Conservation (phyloP, 768 basidiomycete species). For the Mycena alexandri region DNA sequence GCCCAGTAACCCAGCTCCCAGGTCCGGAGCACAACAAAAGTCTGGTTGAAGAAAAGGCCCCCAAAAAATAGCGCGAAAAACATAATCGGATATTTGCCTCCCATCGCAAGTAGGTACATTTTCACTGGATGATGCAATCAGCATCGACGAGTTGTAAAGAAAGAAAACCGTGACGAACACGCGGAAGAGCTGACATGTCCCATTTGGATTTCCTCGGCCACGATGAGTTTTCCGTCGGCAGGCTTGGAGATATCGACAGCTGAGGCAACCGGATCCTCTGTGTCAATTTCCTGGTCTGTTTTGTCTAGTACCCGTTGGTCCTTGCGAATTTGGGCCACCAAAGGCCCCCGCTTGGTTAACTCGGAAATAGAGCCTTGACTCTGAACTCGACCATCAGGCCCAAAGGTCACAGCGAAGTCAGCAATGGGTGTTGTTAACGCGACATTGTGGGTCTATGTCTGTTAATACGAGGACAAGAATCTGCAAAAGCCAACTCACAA, state of each 20-base stretch:
- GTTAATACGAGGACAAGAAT: neutral
- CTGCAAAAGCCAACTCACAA: conserved; percentile 49
- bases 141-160: neutral
- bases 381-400: conserved; percentile 55
- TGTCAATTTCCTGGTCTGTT: conserved; percentile 40
- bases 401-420: conserved; percentile 58
- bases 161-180: neutral
- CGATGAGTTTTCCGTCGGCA: conserved; percentile 67
- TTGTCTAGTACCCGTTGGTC: conserved; percentile 35
- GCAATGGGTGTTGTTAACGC: conserved; percentile 57
- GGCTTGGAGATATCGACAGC: conserved; percentile 30
- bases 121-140: conserved; percentile 47
- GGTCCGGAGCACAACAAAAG: conserved; percentile 25
- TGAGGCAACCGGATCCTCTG: conserved; percentile 20
- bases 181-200: conserved; percentile 66
- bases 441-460: conserved; percentile 60
- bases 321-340: conserved; percentile 58
- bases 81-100: conserved; percentile 33
- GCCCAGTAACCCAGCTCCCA: conserved; percentile 44
- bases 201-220: conserved; percentile 71
- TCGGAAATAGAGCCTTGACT: conserved; percentile 59
- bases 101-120: conserved; percentile 38
- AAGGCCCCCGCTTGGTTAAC: conserved; percentile 49
- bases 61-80: conserved; percentile 39
- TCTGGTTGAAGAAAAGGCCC: conserved; percentile 30